Base-by-base conservation (phyloP, 169 alveolate species). In the Plasmodium falciparum region DNA sequence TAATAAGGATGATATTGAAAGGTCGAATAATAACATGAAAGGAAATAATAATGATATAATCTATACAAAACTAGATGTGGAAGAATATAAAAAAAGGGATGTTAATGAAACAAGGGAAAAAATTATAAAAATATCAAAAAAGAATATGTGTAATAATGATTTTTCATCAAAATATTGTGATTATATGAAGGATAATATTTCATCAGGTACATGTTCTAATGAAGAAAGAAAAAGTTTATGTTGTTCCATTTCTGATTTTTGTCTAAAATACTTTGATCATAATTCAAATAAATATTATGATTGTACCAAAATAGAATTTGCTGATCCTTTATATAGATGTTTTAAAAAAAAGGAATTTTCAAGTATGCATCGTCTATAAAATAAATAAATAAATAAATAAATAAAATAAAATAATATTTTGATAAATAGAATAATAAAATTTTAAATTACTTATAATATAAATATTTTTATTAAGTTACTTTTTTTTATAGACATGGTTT, bases 401-500 rank as follows among this genome's bases (percentile, higher is more conserved):
- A 50, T n/a, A 74, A 29, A 74, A 73, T 1, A 22, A 43, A 58
- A 12, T 52, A 73, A 72, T 20, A 70, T 15, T 8, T 4, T 13
- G n/a, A n/a, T 7, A 69, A 69, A 43, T 17, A 6, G 43, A 69
- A 15, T 45, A 73, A 52, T 52, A 73, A 22, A 47, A 9, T 62
- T 62, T 58, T 65, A n/a, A 20, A 17, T 63, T 62, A 24, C 63
- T 54, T 1, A 63, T 54, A 24, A 59, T 76, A 76, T 63, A 76
- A 58, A 54, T 76, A 74, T 76, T 62, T 63, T 63, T 75, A 39
- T 67, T 22, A 76, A 76, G 89, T 76, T 76, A 76, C 73, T 47
- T 76, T 76, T 62, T 76, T 76, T 76, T 76, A 76, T 67, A 76
- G 89, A 76, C 61, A 39, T 56, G 89, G 89, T 26, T 76, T 76